A percentile compares a stretch with the other conserved stretches of the same genome.
Conservation (phyloP, 2,329 filamentous ascomycete species). For the Xylariaceae sp. region DNA sequence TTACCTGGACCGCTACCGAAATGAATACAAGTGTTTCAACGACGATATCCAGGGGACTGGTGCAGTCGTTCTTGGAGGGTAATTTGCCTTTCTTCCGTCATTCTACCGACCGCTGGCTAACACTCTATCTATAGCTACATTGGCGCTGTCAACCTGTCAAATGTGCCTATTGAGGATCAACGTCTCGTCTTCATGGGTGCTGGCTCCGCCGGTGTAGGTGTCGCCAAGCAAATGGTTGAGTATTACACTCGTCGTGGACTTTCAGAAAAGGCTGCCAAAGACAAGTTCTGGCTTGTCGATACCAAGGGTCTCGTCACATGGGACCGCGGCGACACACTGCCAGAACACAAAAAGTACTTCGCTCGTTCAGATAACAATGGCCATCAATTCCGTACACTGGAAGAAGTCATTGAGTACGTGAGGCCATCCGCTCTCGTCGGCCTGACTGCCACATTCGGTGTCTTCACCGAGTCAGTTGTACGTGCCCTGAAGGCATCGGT, state of each 20-base stretch:
- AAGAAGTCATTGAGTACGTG: conserved; percentile 90
- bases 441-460: conserved; percentile 87
- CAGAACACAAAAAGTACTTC: conserved; percentile 80
- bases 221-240: conserved; percentile 95
- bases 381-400: conserved; percentile 71
- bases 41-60: conserved; percentile 98
- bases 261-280: conserved; percentile 78
- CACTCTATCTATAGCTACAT: conserved; percentile 44
- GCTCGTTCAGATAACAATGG: conserved; percentile 61
- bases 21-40: conserved; percentile 93
- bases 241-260: conserved; percentile 93
- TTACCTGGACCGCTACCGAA: conserved; percentile 83
- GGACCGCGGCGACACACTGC: conserved; percentile 89
- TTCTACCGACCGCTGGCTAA: conserved; percentile 11
- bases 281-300: conserved; percentile 97
- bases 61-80: conserved; percentile 86
- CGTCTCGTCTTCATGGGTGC: conserved; percentile 94
- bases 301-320: conserved; percentile 91
- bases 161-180: conserved; percentile 82
- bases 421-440: conserved; percentile 93
- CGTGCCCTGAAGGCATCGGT: conserved; percentile 63
- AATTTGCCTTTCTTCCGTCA: conserved; percentile 28
- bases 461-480: conserved; percentile 86
- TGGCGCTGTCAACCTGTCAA: conserved; percentile 75
- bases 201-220: conserved; percentile 91